Percentiles rank a stretch among this genome's conserved stretches.
These are phyloP conservation scores for Polyplosphaeria fusca DNA, from an alignment of 495 filamentous ascomycete species.

Conservation along the genomic window DNA sequence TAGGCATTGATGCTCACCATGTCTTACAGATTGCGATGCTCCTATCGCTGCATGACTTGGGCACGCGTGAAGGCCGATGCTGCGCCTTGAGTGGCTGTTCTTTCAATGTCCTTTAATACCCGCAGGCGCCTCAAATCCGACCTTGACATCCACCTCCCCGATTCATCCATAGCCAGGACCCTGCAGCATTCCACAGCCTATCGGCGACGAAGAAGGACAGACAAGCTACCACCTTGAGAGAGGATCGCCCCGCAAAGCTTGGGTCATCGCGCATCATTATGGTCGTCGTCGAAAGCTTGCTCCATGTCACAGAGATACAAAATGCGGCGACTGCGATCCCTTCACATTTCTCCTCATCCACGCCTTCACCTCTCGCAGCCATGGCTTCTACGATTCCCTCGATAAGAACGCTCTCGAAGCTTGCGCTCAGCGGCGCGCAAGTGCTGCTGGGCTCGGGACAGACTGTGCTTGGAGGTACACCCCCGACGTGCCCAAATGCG, in stretches of 20 bases:
- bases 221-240: constrained; percentile 7
- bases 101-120: neutral
- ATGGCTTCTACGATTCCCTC: constrained; percentile 30
- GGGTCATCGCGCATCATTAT: neutral
- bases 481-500: constrained; percentile 45
- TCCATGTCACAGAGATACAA: constrained; percentile 8
- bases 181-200: neutral
- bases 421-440: constrained; percentile 30
- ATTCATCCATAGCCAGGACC: constrained; percentile 11
- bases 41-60: constrained; percentile 16
- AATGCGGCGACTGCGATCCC: constrained; percentile 17
- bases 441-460: constrained; percentile 27
- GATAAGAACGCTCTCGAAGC: constrained; percentile 28
- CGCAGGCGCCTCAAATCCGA: constrained; percentile 1
- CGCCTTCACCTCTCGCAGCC: neutral
- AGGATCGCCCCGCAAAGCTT: constrained; percentile 29
- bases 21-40: constrained; percentile 6
- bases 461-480: constrained; percentile 24
- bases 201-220: constrained; percentile 1
- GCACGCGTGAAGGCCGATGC: constrained; percentile 10
- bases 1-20: constrained; percentile 30
- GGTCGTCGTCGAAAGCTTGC: constrained; percentile 2
- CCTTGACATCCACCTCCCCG: constrained; percentile 20
- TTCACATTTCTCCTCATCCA: neutral
- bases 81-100: constrained; percentile 28